Evolutionary conservation across 768 basidiomycete genomes (phyloP), one percentile per base, ranked within the genome.

Genomic region (Suillus cothurnatus): DNA sequence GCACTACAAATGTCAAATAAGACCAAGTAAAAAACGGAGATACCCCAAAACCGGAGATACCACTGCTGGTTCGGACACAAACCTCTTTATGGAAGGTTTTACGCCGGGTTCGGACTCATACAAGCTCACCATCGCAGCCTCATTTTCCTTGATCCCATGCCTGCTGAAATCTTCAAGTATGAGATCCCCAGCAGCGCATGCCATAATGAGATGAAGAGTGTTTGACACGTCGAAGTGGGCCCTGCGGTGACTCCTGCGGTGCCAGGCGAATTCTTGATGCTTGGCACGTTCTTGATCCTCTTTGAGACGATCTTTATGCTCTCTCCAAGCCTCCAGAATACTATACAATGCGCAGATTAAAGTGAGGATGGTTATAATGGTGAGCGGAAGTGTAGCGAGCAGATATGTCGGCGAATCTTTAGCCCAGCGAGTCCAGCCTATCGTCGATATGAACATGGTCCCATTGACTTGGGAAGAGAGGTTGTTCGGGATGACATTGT

Each of bases 381-480:
- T 53, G 38, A 63, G 8, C 9, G 62, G 62, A 1, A 63, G 15
- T n/a, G 53, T 43, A 19, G 62, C 49, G n/a, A 63, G 39, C 52
- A 63, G 50, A 49, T 63, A 63, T 50, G 36, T 43, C 8, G 62
- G 41, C 15, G 19, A 52, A 1, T 36, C 19, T 2, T 43, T 36
- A 57, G 62, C 39, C 62, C 62, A 63, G 19, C 55, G 50, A 57
- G 62, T 36, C 62, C 62, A 63, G 11, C 62, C 62, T 17, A 63
- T 43, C 15, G 62, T 63, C 50, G 39, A 43, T 43, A 63, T 55
- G 52, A 19, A 55, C 62, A 63, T 63, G 15, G 26, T 63, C 21
- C 62, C 62, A 14, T 26, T 63, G 39, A 63, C 28, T 32, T 12
- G 32, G 3, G 53, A 31, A 19, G 62, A 56, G 26, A 63, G 39